Conservation (phyloP, 371 early-diverging fungal species). For the Massospora cicadina region DNA sequence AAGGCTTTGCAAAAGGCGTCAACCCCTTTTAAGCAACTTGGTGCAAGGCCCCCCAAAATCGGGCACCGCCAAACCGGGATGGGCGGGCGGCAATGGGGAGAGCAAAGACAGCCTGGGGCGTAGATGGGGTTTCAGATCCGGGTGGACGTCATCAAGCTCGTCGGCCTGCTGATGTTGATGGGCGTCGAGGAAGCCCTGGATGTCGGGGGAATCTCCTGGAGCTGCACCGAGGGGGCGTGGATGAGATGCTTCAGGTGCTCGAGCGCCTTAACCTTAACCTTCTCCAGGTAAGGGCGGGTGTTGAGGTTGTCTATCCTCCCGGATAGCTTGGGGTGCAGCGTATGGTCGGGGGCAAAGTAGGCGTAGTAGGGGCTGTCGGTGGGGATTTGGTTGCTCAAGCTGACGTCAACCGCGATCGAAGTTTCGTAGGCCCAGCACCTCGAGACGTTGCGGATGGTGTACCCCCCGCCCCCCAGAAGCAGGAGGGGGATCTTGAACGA, state of each 20-base stretch:
- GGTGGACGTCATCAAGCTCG: conserved; percentile 28
- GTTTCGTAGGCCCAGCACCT: conserved; percentile 94
- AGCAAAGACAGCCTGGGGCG: not conserved
- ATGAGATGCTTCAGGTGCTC: conserved; percentile 83
- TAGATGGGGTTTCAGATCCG: conserved; percentile 12
- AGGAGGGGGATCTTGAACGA: conserved; percentile 63
- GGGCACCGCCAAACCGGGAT: too few species aligned
- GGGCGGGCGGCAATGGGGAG: too few species aligned
- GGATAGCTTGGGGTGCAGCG: conserved; percentile 58
- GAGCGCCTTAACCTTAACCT: conserved; percentile 52
- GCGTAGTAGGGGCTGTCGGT: conserved; percentile 32
- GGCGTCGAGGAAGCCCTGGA: conserved; percentile 54
- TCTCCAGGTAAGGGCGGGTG: conserved; percentile 61
- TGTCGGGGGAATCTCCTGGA: conserved; percentile 75
- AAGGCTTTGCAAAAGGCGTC: too few species aligned
- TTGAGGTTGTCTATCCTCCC: conserved; percentile 81
- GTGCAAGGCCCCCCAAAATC: too few species aligned
- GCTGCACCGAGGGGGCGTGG: conserved; percentile 93
- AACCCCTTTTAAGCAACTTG: too few species aligned
- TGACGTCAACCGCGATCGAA: conserved; percentile 54
- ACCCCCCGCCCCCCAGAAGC: conserved; percentile 90
- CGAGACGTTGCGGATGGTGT: conserved; percentile 84
- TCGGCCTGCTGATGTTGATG: conserved; percentile 35
- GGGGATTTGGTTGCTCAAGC: conserved; percentile 56
- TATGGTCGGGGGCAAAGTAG: conserved; percentile 73